phyloP scores from a whole-genome alignment of 176 grass and related monocot species.

The Ensete glaucum region DNA sequence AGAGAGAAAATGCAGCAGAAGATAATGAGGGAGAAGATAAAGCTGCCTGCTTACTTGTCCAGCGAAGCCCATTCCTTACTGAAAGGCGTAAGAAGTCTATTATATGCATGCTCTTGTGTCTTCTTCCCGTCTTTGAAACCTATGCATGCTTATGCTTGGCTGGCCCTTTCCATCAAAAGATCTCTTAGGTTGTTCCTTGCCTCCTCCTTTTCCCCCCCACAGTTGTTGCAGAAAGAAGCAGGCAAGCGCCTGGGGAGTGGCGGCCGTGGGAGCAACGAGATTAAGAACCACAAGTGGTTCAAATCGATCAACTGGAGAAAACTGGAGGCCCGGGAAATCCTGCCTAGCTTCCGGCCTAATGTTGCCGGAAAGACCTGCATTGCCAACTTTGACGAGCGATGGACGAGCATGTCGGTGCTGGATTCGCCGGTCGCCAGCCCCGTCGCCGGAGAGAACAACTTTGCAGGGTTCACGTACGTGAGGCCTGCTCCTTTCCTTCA shows the following conservation, averaged over 20 bases:
- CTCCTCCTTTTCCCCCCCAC: background rate
- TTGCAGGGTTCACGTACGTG: constrained; percentile 78
- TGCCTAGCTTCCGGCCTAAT: constrained; percentile 85
- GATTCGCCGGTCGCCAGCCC: constrained; percentile 86
- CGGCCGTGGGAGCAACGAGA: constrained; percentile 48
- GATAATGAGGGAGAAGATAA: constrained; percentile 91
- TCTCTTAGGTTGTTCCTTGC: background rate
- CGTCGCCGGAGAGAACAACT: constrained; percentile 49
- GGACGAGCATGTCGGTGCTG: constrained; percentile 81
- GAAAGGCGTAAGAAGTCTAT: constrained; percentile 53
- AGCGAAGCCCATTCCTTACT: constrained; percentile 87
- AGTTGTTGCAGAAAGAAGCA: constrained; percentile 90
- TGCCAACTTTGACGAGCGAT: constrained; percentile 75
- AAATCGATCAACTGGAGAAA: constrained; percentile 87
- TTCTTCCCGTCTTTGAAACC: too few relatives aligned
- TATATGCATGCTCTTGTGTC: too few relatives aligned
- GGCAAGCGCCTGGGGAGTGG: constrained; percentile 62
- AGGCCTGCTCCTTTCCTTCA: constrained; percentile 50
- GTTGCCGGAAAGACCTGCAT: constrained; percentile 71
- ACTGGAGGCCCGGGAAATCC: constrained; percentile 62
- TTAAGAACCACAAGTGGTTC: constrained; percentile 96
- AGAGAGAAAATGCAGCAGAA: constrained; percentile 89
- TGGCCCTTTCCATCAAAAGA: too few relatives aligned
- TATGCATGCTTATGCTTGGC: too few relatives aligned
- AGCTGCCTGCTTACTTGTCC: constrained; percentile 62